Evolutionary conservation across 2,329 filamentous ascomycete genomes (phyloP).

Genomic region (Aspergillus latus): DNA sequence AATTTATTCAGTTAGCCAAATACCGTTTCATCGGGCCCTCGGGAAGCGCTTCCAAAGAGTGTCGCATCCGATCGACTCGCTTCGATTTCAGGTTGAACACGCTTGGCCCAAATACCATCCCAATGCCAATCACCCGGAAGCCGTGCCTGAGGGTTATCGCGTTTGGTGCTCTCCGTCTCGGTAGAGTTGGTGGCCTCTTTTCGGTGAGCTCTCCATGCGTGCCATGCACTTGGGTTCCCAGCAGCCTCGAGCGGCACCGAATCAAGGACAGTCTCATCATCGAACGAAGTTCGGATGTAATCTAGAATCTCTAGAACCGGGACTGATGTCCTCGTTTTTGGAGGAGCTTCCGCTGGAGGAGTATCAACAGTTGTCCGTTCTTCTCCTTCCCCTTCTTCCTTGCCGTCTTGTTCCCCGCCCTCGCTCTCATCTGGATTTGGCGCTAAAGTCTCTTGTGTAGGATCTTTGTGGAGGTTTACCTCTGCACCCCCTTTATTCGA

Average conservation of each 20-base stretch:
- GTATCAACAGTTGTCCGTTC: neutral
- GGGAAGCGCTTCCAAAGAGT: conserved; percentile 66
- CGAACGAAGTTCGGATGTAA: conserved; percentile 82
- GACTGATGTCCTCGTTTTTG: conserved; percentile 40
- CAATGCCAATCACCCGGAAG: conserved; percentile 90
- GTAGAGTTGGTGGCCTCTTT: conserved; percentile 33
- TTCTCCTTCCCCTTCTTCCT: conserved; percentile 1
- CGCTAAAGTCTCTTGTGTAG: neutral
- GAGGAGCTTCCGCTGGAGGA: conserved; percentile 17
- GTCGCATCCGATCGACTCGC: conserved; percentile 75
- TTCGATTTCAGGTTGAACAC: conserved; percentile 76
- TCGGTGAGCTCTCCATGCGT: conserved; percentile 81
- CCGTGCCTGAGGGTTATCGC: conserved; percentile 49
- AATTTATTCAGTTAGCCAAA: neutral
- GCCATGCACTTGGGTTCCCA: conserved; percentile 88
- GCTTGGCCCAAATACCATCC: conserved; percentile 94
- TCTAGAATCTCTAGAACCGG: conserved; percentile 69
- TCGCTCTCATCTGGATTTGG: neutral
- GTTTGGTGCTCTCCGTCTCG: conserved; percentile 34
- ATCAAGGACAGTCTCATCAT: conserved; percentile 74
- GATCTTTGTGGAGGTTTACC: neutral
- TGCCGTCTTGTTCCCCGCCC: neutral
- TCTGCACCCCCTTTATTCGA: conserved; percentile 4
- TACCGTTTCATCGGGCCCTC: conserved; percentile 69
- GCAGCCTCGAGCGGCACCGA: conserved; percentile 76